Base-by-base conservation (phyloP, 2,329 filamentous ascomycete species). In the Trichoderma lentiforme region DNA sequence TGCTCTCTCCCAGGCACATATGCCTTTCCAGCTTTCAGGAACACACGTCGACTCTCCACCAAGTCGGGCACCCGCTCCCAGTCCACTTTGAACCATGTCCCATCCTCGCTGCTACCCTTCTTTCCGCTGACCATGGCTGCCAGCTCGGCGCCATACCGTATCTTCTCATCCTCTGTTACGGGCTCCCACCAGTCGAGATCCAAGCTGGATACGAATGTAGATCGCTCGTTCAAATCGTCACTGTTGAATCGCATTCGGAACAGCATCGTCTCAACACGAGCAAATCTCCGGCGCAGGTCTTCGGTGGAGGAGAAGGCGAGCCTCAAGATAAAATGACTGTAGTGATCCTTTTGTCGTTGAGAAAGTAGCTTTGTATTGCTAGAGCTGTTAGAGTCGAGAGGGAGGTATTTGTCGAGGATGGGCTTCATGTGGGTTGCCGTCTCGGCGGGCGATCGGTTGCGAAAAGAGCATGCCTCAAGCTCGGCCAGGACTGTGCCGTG, bases 271-370 rank as follows among this genome's bases (percentile, higher is more conserved):
- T 99, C 96, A 4, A 97, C 90, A 43, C 95, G 90, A 4, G 91
- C 88, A 79, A 98, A 99, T 28, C 96, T 91, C 74, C 92, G 88
- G 56, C 96, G 90, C 47, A 98, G 85, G 78, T 99, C 96, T 79
- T 97, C 94, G 0, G 95, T 98, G 2, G 92, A 90, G 0, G 95
- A 91, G 79, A 99, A 99, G 1, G 96, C 96, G 57, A 99, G 89
- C 0, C 96, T 91, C 6, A 99, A 88, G 73, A 98, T 99, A 80
- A 98, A 99, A 82, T 99, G 96, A 71, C 93, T 96, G 83, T 98
- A 99, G 82, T 99, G 96, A 77, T 99, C 96, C 80, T 96, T 97
- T 81, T 95, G 93, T 32, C 95, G 88, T 83, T 99, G 93, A 39
- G 89, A 83, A 28, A 88, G 86, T 15, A 95, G 83, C 77, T 84